phyloP scores from a whole-genome alignment of 2,329 filamentous ascomycete species.

The Fusarium duplospermum region DNA sequence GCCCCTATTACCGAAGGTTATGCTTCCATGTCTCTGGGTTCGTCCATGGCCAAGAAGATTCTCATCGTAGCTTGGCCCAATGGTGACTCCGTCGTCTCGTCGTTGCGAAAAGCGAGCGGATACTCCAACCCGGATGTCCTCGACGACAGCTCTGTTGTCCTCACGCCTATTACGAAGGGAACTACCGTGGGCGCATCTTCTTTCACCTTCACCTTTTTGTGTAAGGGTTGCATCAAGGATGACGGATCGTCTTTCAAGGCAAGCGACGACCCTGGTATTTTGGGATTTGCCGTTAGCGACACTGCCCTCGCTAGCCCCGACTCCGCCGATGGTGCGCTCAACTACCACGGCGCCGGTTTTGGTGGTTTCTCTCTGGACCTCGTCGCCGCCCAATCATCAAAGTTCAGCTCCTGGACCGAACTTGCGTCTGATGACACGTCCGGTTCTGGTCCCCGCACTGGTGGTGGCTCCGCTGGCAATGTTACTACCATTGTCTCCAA shows the following conservation, averaged over 20 bases:
- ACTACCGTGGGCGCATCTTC: conserved; percentile 67
- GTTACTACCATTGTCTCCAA: conserved; percentile 48
- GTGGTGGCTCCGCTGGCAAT: conserved; percentile 37
- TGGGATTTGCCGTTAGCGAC: conserved; percentile 68
- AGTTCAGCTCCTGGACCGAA: conserved; percentile 56
- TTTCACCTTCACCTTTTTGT: conserved; percentile 74
- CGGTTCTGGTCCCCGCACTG: conserved; percentile 42
- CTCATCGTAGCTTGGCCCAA: conserved; percentile 70
- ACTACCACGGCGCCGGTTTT: conserved; percentile 56
- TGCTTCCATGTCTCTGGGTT: conserved; percentile 68
- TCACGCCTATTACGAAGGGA: conserved; percentile 68
- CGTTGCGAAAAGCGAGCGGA: conserved; percentile 67
- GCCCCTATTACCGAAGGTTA: conserved; percentile 60
- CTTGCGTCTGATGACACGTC: conserved; percentile 56
- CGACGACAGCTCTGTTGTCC: conserved; percentile 63
- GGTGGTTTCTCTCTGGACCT: conserved; percentile 56
- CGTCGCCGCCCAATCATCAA: conserved; percentile 53
- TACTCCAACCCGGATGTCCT: conserved; percentile 71
- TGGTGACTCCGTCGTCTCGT: conserved; percentile 64
- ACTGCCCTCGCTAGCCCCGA: conserved; percentile 54
- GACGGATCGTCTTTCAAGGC: conserved; percentile 59
- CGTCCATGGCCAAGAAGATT: conserved; percentile 68
- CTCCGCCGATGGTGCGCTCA: conserved; percentile 49
- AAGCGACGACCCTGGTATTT: conserved; percentile 55
- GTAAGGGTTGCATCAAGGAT: conserved; percentile 66